phyloP scores from a whole-genome alignment of 2,329 filamentous ascomycete species.

The Pseudogymnoascus sp. region DNA sequence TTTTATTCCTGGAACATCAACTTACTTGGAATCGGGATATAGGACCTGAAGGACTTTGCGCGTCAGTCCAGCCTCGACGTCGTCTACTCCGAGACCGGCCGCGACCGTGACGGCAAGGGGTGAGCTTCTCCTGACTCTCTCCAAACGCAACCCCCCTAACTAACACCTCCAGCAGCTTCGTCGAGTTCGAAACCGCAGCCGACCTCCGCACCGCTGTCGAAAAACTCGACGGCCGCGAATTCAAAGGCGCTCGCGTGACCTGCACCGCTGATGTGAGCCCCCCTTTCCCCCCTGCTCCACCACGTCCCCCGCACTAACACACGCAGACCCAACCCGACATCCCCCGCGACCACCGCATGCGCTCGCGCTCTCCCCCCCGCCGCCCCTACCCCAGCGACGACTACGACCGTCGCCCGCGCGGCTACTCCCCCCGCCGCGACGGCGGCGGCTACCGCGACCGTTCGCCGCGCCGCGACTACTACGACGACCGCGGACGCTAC shows the following conservation, averaged over 20 bases:
- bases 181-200: slow-evolving; percentile 90
- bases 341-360: too few relatives aligned
- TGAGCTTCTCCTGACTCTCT: slow-evolving; percentile 38
- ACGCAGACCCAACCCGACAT: too few relatives aligned
- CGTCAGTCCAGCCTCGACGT: slow-evolving; percentile 94
- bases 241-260: slow-evolving; percentile 79
- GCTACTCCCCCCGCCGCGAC: too few relatives aligned
- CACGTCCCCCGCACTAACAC: slow-evolving; percentile 1
- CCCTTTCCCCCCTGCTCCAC: slow-evolving; percentile 12
- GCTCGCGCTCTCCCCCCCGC: too few relatives aligned
- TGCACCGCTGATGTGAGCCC: slow-evolving; percentile 76
- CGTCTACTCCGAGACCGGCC: slow-evolving; percentile 92
- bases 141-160: slow-evolving; percentile 9
- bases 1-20: slow-evolving; percentile 35
- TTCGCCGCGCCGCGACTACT: too few relatives aligned
- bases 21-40: slow-evolving; percentile 75
- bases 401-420: too few relatives aligned
- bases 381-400: too few relatives aligned
- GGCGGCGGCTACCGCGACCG: too few relatives aligned
- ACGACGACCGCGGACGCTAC: too few relatives aligned
- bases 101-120: slow-evolving; percentile 88
- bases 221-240: slow-evolving; percentile 87
- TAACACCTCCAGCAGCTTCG: slow-evolving; percentile 55
- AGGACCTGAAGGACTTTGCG: slow-evolving; percentile 99
- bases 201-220: slow-evolving; percentile 88